Evolutionary conservation across 1,284 basidiomycete genomes (phyloP).

Genomic region (Sanghuangporus baumii): DNA sequence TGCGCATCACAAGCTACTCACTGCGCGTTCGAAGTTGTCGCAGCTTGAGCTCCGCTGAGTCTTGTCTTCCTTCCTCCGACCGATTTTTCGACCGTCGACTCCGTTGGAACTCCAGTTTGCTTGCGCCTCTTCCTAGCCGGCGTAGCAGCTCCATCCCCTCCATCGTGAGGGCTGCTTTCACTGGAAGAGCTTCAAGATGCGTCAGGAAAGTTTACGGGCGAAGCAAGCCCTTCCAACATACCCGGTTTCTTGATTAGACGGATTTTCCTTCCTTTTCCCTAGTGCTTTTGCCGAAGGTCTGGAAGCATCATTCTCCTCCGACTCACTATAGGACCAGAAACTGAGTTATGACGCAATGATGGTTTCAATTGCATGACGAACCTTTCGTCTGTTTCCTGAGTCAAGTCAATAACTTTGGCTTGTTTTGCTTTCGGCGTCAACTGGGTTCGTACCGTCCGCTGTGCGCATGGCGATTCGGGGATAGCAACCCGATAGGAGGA

Average conservation of each 20-base stretch:
- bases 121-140: too few relatives aligned
- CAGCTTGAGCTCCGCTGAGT: too few relatives aligned
- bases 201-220: too few relatives aligned
- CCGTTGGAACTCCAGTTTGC: too few relatives aligned
- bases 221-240: not conserved
- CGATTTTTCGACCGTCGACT: too few relatives aligned
- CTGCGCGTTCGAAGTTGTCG: too few relatives aligned
- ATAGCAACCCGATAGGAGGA: not conserved
- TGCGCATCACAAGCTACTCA: too few relatives aligned
- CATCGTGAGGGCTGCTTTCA: too few relatives aligned
- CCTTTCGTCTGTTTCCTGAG: not conserved
- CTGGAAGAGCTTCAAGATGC: not conserved
- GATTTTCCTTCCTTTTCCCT: not conserved
- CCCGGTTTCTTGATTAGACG: not conserved
- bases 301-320: not conserved
- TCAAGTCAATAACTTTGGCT: not conserved
- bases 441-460: not conserved
- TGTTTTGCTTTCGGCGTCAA: not conserved
- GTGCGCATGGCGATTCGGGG: not conserved
- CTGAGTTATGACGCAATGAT: not conserved
- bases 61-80: too few relatives aligned
- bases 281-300: not conserved
- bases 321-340: not conserved
- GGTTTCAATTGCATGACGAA: not conserved
- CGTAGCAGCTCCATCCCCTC: too few relatives aligned